Evolutionary conservation across 345 rosid species (phyloP).

Genomic region (Physaria fendleri): DNA sequence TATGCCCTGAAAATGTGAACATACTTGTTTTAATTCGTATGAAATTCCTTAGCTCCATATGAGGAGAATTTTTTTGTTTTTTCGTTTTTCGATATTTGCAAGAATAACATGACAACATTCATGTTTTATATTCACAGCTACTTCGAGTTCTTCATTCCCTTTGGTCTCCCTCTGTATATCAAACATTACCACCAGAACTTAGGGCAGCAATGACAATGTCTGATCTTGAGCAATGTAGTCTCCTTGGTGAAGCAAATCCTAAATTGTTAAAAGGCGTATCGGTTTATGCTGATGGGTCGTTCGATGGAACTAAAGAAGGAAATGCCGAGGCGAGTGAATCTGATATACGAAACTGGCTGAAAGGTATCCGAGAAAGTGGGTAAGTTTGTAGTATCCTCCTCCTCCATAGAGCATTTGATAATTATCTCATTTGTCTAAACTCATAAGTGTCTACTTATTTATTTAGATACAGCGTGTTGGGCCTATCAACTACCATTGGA

Average conservation of each 20-base stretch:
- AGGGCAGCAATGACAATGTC: slow-evolving; percentile 52
- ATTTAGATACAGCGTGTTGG: slow-evolving; percentile 61
- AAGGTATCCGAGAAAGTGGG: slow-evolving; percentile 88
- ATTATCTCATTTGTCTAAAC: not conserved
- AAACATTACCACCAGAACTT: slow-evolving; percentile 52
- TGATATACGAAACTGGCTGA: slow-evolving; percentile 70
- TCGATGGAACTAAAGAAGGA: not conserved
- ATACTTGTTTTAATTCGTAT: not conserved
- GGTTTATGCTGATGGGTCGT: slow-evolving; percentile 18
- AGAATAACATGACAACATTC: not conserved
- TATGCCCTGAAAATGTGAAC: not conserved
- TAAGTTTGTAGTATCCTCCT: slow-evolving; percentile 29
- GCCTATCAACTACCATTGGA: slow-evolving; percentile 60
- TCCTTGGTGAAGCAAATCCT: slow-evolving; percentile 34
- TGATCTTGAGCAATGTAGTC: not conserved
- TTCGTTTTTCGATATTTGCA: not conserved
- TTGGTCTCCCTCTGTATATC: slow-evolving; percentile 62
- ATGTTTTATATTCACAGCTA: slow-evolving; percentile 40
- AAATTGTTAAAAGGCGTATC: not conserved
- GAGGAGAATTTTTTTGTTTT: not conserved
- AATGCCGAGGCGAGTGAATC: slow-evolving; percentile 7
- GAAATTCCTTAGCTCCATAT: not conserved
- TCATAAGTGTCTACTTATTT: not conserved
- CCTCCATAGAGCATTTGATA: not conserved
- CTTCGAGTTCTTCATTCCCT: slow-evolving; percentile 69